Base-by-base conservation (phyloP, 108 stramenopile genomes). In the Cyclotella atomus region DNA sequence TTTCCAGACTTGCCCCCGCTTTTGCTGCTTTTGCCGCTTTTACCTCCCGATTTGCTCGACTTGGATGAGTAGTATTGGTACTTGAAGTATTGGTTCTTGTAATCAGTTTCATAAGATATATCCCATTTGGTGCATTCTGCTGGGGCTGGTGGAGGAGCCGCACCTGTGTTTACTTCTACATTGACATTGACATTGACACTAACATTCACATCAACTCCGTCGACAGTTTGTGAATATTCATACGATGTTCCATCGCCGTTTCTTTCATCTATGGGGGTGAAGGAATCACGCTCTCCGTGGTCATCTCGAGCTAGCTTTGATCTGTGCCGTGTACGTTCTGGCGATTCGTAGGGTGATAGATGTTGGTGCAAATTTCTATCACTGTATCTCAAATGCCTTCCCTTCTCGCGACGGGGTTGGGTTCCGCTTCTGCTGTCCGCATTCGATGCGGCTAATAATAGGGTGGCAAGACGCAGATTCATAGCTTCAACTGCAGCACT, bases 171-270 rank as follows among this genome's bases (percentile, higher is more conserved):
- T 1, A 57, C 56, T 57, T 29, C n/a, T 4, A 36, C 60, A 27
- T 41, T 14, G 8, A 41, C 60, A 41, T 38, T 43, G 36, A 61
- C 60, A 29, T 29, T 33, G 2, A 59, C 56, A 20, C 12, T 61
- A 6, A 61, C 60, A 36, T 41, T 43, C 38, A 61, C 60, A 20
- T 43, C 36, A 2, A 61, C 60, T 57, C 56, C 56, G n/a, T 57
- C 56, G 28, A 19, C n/a, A 30, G 29, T 57, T 30, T 15, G 16
- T 28, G 29, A 30, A n/a, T 57, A 57, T 57, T 57, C 4, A 32
- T 19, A 29, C 20, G 52, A 23, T 6, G 4, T 52, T 23, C 52
- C 52, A 52, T 52, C 52, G n/a, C 30, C 30, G 29, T 28, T 30
- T 30, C 56, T 2, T n/a, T 57, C 56, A 15, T 12, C 12, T 10